Evolutionary conservation across 352 stramenopile species (phyloP), one percentile per base, ranked within the genome.

Genomic region (Globisporangium canariense): DNA sequence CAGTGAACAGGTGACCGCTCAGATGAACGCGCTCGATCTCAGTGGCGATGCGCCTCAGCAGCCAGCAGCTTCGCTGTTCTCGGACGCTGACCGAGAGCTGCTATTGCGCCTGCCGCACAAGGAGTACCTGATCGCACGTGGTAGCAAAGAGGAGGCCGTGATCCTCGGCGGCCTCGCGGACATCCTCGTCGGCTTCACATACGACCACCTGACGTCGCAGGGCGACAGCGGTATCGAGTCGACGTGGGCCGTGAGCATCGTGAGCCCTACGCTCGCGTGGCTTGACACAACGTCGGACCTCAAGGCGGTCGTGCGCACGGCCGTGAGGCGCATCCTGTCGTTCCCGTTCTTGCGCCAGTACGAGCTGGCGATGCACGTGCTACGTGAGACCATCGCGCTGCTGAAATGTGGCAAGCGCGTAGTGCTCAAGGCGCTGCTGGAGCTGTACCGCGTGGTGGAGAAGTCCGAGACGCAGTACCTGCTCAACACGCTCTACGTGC

Each of bases 331-430:
- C n/a, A 90, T 96, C 55, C 81, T 99, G 20, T 90, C 97, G 3
- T 99, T 98, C 75, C 97, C 97, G 28, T 98, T 99, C 68, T 73
- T 99, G 43, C 85, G 97, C 16, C 94, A 97, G 70, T 98, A 91
- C 64, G 71, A 88, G 10, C 74, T 99, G 61, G 84, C 83, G 18
- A 58, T 82, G 38, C 86, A 76, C n/a, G 83, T 87, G 60, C 56
- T 98, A 18, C 69, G 70, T 6, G 96, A 98, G 75, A 89, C 96
- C 0, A 74, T 62, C 18, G 78, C 83, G 54, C 88, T 99, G 49
- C 58, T 99, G 36, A 80, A 78, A 30, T 73, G 80, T 30, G 95
- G 94, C 32, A 97, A 94, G 67, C 83, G 92, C 40, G 77, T 88
- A 8, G 79, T 99, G 16, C 73, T 99, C 50, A 87, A 90, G 53